Evolutionary conservation across 75 land plant genomes (phyloP), one percentile per base, ranked within the genome.

Genomic region (Azolla pinnata): DNA sequence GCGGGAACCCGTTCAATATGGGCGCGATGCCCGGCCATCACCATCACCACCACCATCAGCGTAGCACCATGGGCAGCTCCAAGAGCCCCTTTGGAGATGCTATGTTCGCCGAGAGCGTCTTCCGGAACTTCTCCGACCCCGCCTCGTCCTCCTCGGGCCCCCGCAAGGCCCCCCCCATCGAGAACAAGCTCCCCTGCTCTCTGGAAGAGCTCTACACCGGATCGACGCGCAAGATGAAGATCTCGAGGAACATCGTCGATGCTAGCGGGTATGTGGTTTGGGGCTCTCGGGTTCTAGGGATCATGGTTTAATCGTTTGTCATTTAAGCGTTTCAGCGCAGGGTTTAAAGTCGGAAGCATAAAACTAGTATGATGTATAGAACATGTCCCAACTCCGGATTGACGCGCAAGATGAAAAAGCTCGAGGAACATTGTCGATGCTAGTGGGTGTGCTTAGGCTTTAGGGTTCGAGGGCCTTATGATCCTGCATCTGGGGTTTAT

Each of bases 161-260:
- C 8, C 74, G 78, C 29, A 90, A 90, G 58, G 92, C 92, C 1
- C 52, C 81, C 24, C 75, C 87, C 0, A 83, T 90, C 40, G 96
- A 81, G 65, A 87, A 66, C 17, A 66, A 44, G 32, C 66, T 90
- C 29, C 80, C 80, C 10, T 90, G 96, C 60, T 83, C 70, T 54
- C 63, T 90, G 17, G 96, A 86, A 69, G 96, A 89, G 44, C 72
- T 89, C 0, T 83, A 89, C 59, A 83, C 77, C 19, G 96, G 96
- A 0, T 72, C 92, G 3, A 88, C 95, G 14, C 81, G 90, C 75
- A 88, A 86, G 79, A 89, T 89, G 96, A 89, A 89, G 75, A 89
- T 89, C 38, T 89, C 96, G 4, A 71, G 96, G 40, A 82, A 87
- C 52, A 89, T 89, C 25, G 76, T 71, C 0, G 92, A 90, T 79